Evolutionary conservation across 805 yeast species (phyloP).

Genomic region (Grigorovia humatica): DNA sequence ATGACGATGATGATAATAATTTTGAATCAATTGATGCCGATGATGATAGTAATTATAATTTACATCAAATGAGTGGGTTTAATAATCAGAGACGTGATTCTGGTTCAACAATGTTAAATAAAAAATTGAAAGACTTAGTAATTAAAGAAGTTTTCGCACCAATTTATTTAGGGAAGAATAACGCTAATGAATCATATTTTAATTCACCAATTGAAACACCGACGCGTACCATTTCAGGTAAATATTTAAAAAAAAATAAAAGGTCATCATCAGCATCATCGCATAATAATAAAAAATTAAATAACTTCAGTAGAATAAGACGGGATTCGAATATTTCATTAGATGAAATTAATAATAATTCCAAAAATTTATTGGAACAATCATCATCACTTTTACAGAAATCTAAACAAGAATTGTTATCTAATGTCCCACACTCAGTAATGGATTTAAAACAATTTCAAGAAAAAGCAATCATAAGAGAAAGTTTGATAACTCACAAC

Average conservation of each 20-base stretch:
- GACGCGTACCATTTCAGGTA: conserved; percentile 9
- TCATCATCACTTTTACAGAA: conserved; percentile 17
- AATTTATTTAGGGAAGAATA: conserved; percentile 7
- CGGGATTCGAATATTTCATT: conserved; percentile 16
- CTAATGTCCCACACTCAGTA: conserved; percentile 23
- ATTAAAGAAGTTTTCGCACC: conserved; percentile 56
- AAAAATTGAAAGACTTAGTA: conserved; percentile 61
- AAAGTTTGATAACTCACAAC: conserved; percentile 3
- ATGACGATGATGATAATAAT: not conserved
- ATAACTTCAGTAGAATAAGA: conserved; percentile 3
- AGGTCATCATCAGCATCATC: conserved; percentile 11
- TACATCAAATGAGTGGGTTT: not conserved
- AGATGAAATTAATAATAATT: conserved; percentile 6
- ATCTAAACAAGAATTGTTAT: conserved; percentile 16
- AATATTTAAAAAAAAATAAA: conserved; percentile 6
- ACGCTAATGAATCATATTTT: not conserved
- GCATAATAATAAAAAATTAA: not conserved
- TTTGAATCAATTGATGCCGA: not conserved
- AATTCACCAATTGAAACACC: conserved; percentile 5
- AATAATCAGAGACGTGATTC: conserved; percentile 11
- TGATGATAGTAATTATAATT: not conserved
- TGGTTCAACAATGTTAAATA: conserved; percentile 55
- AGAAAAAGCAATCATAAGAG: conserved; percentile 19
- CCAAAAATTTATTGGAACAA: not conserved
- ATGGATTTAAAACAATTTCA: conserved; percentile 26